Percentiles rank a stretch among this genome's conserved stretches.
Conservation (phyloP, 2,329 filamentous ascomycete species). For the Microsporum audouinii region DNA sequence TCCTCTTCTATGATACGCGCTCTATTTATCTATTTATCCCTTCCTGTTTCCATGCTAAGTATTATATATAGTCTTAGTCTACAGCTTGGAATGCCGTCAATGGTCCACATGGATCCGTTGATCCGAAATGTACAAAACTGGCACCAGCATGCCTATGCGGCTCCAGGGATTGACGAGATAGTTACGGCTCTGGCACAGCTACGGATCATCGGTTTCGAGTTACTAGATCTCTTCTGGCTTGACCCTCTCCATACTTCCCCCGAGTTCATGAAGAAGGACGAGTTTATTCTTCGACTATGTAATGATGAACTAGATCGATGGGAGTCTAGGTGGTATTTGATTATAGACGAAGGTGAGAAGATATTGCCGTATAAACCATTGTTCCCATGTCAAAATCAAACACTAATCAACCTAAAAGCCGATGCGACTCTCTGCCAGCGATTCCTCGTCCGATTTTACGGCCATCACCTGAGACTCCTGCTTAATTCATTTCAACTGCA, state of each 20-base stretch:
- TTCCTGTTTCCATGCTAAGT: neutral
- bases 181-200: slow-evolving; percentile 30
- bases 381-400: neutral
- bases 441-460: slow-evolving; percentile 32
- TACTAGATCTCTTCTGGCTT: slow-evolving; percentile 20
- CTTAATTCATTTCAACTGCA: slow-evolving; percentile 30
- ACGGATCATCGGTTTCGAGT: slow-evolving; percentile 28
- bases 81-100: slow-evolving; percentile 34
- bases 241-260: slow-evolving; percentile 11
- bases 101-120: slow-evolving; percentile 32
- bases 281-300: slow-evolving; percentile 14
- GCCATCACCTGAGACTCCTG: slow-evolving; percentile 29
- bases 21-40: neutral
- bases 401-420: slow-evolving; percentile 4
- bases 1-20: neutral
- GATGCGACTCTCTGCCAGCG: slow-evolving; percentile 22
- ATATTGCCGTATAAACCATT: neutral
- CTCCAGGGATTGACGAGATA: slow-evolving; percentile 24
- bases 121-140: slow-evolving; percentile 29
- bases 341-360: slow-evolving; percentile 13
- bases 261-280: slow-evolving; percentile 13
- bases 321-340: slow-evolving; percentile 15
- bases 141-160: slow-evolving; percentile 23
- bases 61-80: slow-evolving; percentile 27
- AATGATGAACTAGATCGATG: slow-evolving; percentile 16